Base-by-base conservation (phyloP, 2,329 filamentous ascomycete species). In the Colletotrichum orbiculare region DNA sequence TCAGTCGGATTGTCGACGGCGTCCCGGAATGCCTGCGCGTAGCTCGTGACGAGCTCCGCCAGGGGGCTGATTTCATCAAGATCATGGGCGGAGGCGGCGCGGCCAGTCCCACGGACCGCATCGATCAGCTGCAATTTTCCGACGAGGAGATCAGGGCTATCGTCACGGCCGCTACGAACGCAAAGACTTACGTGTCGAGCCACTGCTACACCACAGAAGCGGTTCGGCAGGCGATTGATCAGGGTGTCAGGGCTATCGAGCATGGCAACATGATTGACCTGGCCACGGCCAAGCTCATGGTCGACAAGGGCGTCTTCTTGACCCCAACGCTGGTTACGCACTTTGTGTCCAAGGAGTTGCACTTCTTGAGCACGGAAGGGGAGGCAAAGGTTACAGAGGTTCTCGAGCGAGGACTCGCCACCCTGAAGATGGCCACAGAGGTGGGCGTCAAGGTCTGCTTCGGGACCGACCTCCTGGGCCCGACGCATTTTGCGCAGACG, bases 21-120 rank as follows among this genome's bases (percentile, higher is more conserved):
- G 84, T 86, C 1, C 77, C 83, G 0, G 82, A 84, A 47, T 88
- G 86, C 66, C 75, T 85, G 38, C 78, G 79, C n/a, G 81, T 76
- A 11, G 80, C 82, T 0, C 78, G 87, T 5, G 84, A 87, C 54
- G 82, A 88, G 71, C 71, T 89, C 1, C 78, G 86, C 6, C 77
- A 74, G 10, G 86, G 86, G 2, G 83, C 84, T 1, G 84, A 88
- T 69, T 88, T 88, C 69, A 81, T 89, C 72, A 89, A 89, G 73
- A 85, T 89, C 68, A 88, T 88, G 85, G 78, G 78, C 1, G 80
- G 81, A 6, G 86, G 87, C 2, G 87, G 87, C 9, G 85, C 89
- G 1, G 80, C 82, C 0, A 83, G 79, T 11, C 84, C 84, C 0
- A 86, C 84, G 0, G 86, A 89, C 69, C 76, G 75, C 42, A 74